Percentiles rank a stretch among this genome's conserved stretches.
Evolutionary conservation across 169 alveolate genomes (phyloP).

Genomic region (Eimeria nieschulzi): DNA sequence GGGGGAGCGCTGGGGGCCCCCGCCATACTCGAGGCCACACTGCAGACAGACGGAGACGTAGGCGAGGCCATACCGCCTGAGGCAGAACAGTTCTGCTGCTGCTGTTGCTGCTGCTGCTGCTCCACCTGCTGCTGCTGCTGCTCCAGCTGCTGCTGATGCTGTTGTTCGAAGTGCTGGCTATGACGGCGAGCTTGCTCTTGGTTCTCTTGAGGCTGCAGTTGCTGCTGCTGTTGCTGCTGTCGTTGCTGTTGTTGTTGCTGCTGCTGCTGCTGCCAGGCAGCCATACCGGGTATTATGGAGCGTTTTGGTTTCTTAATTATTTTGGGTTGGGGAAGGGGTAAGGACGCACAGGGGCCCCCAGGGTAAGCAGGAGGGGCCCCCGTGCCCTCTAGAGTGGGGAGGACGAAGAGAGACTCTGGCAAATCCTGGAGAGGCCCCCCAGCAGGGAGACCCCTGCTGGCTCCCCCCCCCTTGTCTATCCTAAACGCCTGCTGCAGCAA

Average conservation of each 20-base stretch:
- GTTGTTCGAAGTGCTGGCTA: not conserved
- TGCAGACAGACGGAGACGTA: not conserved
- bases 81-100: not conserved
- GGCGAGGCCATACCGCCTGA: not conserved
- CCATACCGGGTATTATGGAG: no score
- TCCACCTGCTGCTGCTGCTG: not conserved
- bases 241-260: not conserved
- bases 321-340: no score
- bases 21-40: not conserved
- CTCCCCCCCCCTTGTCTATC: no score
- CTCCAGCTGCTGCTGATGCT: not conserved
- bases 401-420: no score
- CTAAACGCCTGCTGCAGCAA: no score
- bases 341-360: no score
- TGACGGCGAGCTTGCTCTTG: not conserved
- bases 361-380: no score
- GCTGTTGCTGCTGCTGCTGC: not conserved
- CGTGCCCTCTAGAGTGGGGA: no score
- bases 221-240: not conserved
- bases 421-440: no score
- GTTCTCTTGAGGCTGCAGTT: not conserved
- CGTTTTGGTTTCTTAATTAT: no score
- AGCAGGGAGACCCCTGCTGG: no score
- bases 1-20: not conserved
- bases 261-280: no score